Conservation (phyloP, 176 grass and related monocot species). For the Neostapfia colusana region DNA sequence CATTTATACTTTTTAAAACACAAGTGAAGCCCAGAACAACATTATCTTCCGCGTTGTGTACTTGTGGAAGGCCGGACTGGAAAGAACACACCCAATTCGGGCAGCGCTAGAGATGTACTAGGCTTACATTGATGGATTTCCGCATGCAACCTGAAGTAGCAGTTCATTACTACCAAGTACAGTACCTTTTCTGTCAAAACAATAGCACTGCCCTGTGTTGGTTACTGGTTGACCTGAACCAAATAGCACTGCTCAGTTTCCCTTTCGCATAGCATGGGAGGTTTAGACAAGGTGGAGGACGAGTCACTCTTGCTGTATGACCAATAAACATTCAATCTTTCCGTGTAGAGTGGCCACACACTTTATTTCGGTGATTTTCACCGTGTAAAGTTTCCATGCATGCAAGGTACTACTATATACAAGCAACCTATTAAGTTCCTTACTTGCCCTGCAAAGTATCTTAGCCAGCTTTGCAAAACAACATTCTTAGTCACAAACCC, state of each 20-base stretch:
- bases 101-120: not conserved
- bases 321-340: not conserved
- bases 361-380: constrained; percentile 22
- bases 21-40: not conserved
- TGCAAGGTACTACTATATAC: not conserved
- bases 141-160: not conserved
- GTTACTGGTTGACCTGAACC: constrained; percentile 2
- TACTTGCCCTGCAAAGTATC: not conserved
- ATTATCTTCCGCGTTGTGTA: not conserved
- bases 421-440: constrained; percentile 13
- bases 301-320: constrained; percentile 1
- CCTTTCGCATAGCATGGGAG: not conserved
- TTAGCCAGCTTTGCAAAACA: not conserved
- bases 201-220: not conserved
- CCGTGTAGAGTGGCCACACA: constrained; percentile 12
- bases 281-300: not conserved
- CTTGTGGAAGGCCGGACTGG: not conserved
- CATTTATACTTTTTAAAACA: no score
- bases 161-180: not conserved
- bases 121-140: constrained; percentile 5
- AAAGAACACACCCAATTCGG: not conserved
- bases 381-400: constrained; percentile 13
- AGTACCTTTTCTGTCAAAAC: not conserved
- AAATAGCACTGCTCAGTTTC: not conserved
- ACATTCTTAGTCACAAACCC: not conserved